Percentiles rank a stretch among this genome's conserved stretches.
phyloP scores from a whole-genome alignment of 352 stramenopile genomes.

The Phytophthora sp. region DNA sequence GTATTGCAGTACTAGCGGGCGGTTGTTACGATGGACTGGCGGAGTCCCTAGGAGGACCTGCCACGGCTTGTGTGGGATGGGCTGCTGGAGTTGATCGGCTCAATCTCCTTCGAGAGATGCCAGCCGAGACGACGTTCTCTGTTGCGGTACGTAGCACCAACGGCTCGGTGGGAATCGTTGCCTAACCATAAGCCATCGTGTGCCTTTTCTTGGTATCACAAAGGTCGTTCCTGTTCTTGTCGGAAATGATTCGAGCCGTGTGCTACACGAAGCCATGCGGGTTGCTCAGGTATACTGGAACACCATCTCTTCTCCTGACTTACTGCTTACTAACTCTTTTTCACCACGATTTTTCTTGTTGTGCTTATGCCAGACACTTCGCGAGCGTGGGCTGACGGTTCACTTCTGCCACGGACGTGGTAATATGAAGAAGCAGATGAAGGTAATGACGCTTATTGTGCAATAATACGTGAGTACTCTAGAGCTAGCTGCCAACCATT shows the following conservation, averaged over 20 bases:
- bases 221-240: conserved; percentile 76
- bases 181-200: too few relatives aligned
- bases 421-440: conserved; percentile 92
- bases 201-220: background rate
- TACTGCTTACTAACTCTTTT: too few relatives aligned
- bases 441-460: conserved; percentile 41
- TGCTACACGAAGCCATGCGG: conserved; percentile 71
- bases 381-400: conserved; percentile 63
- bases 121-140: conserved; percentile 21
- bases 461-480: background rate
- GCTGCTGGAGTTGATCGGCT: conserved; percentile 86
- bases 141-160: conserved; percentile 54
- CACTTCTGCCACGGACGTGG: conserved; percentile 83
- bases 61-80: conserved; percentile 81
- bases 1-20: conserved; percentile 83
- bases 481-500: background rate
- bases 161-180: background rate
- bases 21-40: conserved; percentile 85
- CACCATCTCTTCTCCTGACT: too few relatives aligned
- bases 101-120: conserved; percentile 56
- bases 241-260: conserved; percentile 43
- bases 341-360: background rate
- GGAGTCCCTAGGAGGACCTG: conserved; percentile 66
- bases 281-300: conserved; percentile 58
- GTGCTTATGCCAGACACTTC: conserved; percentile 45